phyloP scores from a whole-genome alignment of 129 eudicot genomes.

The Kitagawia praeruptora region DNA sequence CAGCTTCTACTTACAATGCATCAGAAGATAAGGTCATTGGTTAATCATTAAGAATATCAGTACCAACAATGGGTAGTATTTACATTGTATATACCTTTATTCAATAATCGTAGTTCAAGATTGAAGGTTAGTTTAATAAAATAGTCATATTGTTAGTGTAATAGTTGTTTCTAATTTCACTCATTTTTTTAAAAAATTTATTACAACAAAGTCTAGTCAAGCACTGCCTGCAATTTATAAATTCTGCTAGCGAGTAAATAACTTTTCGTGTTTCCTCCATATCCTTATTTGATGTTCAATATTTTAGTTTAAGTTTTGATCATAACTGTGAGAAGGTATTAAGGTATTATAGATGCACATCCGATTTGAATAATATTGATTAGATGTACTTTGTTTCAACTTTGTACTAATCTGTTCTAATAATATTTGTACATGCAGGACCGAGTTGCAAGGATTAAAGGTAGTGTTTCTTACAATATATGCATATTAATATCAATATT shows the following conservation, averaged over 20 bases:
- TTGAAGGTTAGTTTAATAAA: constrained; percentile 48
- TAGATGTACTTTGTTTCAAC: neutral
- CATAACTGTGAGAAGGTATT: neutral
- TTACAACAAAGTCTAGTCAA: constrained; percentile 66
- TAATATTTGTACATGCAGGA: constrained; percentile 40
- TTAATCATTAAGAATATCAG: neutral
- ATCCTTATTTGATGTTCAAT: neutral
- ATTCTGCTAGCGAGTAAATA: constrained; percentile 59
- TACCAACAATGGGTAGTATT: neutral
- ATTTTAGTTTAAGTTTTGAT: no score
- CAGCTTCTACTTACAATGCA: neutral
- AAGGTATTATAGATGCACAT: neutral
- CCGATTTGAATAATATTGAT: neutral
- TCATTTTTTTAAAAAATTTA: neutral
- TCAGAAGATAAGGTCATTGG: neutral
- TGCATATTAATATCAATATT: neutral
- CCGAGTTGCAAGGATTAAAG: constrained; percentile 52
- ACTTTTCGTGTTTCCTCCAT: neutral
- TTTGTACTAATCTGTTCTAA: neutral
- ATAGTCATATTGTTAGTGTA: neutral
- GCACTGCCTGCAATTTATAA: constrained; percentile 53
- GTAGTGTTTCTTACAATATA: constrained; percentile 21
- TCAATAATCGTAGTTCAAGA: constrained; percentile 39
- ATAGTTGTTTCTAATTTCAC: neutral
- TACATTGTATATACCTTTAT: neutral